Evolutionary conservation across 148 eudicot species (phyloP).

Genomic region (Drosera capensis): DNA sequence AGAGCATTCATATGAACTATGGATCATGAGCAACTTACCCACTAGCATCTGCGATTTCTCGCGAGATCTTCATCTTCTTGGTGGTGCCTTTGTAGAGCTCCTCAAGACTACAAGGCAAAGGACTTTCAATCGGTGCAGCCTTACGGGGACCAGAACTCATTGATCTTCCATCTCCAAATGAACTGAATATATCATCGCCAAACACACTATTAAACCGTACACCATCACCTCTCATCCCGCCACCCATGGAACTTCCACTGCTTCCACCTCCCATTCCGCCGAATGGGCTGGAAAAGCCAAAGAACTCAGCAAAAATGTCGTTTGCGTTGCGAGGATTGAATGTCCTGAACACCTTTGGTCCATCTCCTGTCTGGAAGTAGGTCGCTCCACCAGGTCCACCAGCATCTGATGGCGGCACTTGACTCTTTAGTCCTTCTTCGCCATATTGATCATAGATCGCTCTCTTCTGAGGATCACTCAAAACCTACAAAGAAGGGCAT

Average conservation of each 20-base stretch:
- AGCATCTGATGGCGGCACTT: conserved; percentile 53
- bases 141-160: conserved; percentile 10
- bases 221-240: conserved; percentile 19
- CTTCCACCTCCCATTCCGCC: conserved; percentile 43
- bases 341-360: too few relatives aligned
- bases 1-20: too few relatives aligned
- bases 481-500: conserved; percentile 36
- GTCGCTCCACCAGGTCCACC: conserved; percentile 30
- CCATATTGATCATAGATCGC: conserved; percentile 74
- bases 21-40: too few relatives aligned
- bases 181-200: conserved; percentile 46
- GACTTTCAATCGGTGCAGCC: conserved; percentile 12
- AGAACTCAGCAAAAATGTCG: conserved; percentile 73
- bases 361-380: too few relatives aligned
- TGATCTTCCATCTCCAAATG: conserved; percentile 43
- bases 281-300: conserved; percentile 57
- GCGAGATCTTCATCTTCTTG: conserved; percentile 22
- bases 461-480: conserved; percentile 79
- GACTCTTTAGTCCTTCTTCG: conserved; percentile 72
- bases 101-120: conserved; percentile 16
- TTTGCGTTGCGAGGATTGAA: conserved; percentile 61
- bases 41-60: conserved; percentile 18
- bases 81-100: conserved; percentile 17
- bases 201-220: conserved; percentile 39
- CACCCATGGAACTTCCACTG: conserved; percentile 30